Conservation (phyloP, 352 stramenopile genomes). For the Phytophthora ohioensis region DNA sequence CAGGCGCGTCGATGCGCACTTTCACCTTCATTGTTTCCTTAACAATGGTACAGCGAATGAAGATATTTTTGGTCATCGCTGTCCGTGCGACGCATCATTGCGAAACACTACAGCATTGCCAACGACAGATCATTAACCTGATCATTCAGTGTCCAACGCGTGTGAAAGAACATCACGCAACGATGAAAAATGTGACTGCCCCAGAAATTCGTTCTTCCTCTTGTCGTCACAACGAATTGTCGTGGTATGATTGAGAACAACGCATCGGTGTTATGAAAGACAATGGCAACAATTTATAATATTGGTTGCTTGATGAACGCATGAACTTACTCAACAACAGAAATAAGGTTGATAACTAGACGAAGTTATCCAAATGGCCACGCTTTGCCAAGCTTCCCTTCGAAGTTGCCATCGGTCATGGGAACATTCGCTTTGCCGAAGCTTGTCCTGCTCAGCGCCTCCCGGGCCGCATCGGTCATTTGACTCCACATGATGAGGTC, state of each 20-base stretch:
- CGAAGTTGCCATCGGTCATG: slow-evolving; percentile 18
- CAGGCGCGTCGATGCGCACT: slow-evolving; percentile 41
- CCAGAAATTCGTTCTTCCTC: too few relatives aligned
- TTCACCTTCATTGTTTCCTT: slow-evolving; percentile 48
- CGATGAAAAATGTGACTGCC: too few relatives aligned
- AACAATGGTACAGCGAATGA: neutral
- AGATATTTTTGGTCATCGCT: slow-evolving; percentile 19
- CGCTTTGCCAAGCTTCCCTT: slow-evolving; percentile 5
- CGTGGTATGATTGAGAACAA: too few relatives aligned
- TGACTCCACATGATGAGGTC: slow-evolving; percentile 13
- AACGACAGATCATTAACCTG: neutral
- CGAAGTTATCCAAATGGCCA: neutral
- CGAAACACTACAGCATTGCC: slow-evolving; percentile 19
- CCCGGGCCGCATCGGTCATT: neutral
- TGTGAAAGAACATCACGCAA: too few relatives aligned
- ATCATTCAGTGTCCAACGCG: neutral
- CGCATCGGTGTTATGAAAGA: too few relatives aligned
- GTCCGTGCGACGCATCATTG: neutral
- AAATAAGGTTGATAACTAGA: neutral
- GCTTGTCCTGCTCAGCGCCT: neutral
- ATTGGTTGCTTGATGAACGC: too few relatives aligned
- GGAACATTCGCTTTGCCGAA: slow-evolving; percentile 14
- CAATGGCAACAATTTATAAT: too few relatives aligned
- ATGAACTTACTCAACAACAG: too few relatives aligned
- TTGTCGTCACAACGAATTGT: too few relatives aligned